phyloP scores from a whole-genome alignment of 2,329 filamentous ascomycete genomes.

The Pseudogymnoascus verrucosus region DNA sequence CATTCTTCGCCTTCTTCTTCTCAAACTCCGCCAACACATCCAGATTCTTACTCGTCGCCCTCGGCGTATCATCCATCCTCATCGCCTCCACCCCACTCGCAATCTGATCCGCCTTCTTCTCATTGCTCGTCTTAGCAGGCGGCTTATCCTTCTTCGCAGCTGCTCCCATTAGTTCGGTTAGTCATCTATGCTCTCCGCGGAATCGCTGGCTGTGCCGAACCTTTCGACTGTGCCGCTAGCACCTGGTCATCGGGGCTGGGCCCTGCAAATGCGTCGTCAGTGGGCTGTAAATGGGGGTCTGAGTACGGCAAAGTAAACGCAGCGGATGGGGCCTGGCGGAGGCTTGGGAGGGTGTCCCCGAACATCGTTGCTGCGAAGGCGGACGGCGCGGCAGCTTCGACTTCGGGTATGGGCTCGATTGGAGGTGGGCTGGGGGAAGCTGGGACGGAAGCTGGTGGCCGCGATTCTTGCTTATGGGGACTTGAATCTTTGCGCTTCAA shows the following conservation, averaged over 20 bases:
- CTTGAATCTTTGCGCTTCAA: constrained; percentile 28
- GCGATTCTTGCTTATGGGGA: constrained; percentile 23
- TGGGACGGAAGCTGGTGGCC: constrained; percentile 11
- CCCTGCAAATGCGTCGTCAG: constrained; percentile 60
- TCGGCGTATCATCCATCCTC: constrained; percentile 44
- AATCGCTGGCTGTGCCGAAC: constrained; percentile 46
- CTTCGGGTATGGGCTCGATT: constrained; percentile 13
- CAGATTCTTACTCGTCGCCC: constrained; percentile 67
- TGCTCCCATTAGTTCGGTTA: constrained; percentile 24
- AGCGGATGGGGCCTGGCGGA: constrained; percentile 14
- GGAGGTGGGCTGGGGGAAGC: constrained; percentile 9
- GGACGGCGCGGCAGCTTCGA: constrained; percentile 29
- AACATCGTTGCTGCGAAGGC: constrained; percentile 37
- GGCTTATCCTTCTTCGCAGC: constrained; percentile 32
- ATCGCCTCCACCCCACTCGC: constrained; percentile 39
- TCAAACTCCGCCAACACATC: constrained; percentile 77
- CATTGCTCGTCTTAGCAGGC: constrained; percentile 30
- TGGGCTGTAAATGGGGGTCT: constrained; percentile 32
- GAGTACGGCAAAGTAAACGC: constrained; percentile 34
- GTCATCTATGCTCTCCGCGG: constrained; percentile 20
- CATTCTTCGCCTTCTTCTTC: constrained; percentile 67
- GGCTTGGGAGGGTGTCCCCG: constrained; percentile 24
- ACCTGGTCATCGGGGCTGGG: constrained; percentile 92
- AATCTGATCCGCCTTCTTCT: constrained; percentile 35
- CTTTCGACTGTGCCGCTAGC: constrained; percentile 79